These are phyloP conservation scores for Aspergillus intermedius DNA, from an alignment of 2,329 filamentous ascomycete genomes.

Conservation along the genomic window DNA sequence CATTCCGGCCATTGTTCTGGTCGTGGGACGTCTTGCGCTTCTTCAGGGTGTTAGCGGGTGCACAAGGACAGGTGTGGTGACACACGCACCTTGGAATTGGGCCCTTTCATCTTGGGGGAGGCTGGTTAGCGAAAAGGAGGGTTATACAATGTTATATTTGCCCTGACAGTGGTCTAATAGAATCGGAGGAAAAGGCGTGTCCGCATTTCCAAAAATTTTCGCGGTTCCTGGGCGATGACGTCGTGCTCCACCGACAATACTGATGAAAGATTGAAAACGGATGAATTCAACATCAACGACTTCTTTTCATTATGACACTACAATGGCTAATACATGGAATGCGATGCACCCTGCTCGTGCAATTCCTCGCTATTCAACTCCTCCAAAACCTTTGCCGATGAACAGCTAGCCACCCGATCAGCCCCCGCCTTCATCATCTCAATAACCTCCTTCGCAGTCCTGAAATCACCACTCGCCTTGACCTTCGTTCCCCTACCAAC, in stretches of 20 bases:
- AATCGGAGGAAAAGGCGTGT: neutral
- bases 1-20: constrained; percentile 1
- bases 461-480: constrained; percentile 54
- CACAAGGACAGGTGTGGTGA: neutral
- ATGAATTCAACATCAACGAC: neutral
- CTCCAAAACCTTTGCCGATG: constrained; percentile 50
- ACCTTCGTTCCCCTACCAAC: constrained; percentile 43
- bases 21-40: constrained; percentile 17
- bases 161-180: neutral
- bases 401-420: constrained; percentile 50
- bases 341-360: constrained; percentile 14
- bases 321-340: constrained; percentile 5
- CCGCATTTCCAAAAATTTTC: neutral
- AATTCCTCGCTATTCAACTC: constrained; percentile 24
- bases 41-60: constrained; percentile 4
- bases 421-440: constrained; percentile 54
- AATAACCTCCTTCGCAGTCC: constrained; percentile 45
- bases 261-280: neutral
- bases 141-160: neutral
- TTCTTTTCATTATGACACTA: neutral
- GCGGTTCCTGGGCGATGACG: neutral
- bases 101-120: neutral
- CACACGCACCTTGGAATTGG: neutral
- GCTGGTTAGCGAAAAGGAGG: neutral
- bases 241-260: neutral